Evolutionary conservation across 306 rosid species (phyloP), one percentile per base, ranked within the genome.

Genomic region (Cicer pinnatifidum): DNA sequence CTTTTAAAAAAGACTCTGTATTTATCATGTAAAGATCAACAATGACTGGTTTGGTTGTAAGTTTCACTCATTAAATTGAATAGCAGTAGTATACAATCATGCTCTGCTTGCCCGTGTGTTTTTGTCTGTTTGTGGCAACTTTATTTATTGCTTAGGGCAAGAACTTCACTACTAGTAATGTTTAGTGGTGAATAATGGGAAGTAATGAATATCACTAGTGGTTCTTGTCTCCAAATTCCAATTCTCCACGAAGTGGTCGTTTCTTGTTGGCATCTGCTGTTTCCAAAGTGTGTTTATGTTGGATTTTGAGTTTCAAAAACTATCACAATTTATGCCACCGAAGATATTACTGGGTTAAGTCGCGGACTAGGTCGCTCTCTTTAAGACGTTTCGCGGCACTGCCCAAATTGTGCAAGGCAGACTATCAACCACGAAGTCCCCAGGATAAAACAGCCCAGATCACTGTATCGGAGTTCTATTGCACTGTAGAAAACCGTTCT

Each of bases 231-330:
- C 11, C 1, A 23, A 58, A 23, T 16, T 45, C 11, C 0, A 23
- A 58, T 58, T 16, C 70, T 46, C 10, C 54, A 33, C 65, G 58
- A 54, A 48, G 16, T 57, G 75, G 71, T 69, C 69, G 78, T 73
- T 63, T 73, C 63, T 78, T 73, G 80, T 47, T 41, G 75, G 78
- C 54, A 45, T 47, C 20, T 47, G 56, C 13, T 39, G 39, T 63
- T 83, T 60, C 65, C 35, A 20, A 54, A 69, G 72, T 79, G 82
- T n/a, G n/a, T n/a, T n/a, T n/a, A n/a, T n/a, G n/a, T n/a, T n/a
- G n/a, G n/a, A n/a, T n/a, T n/a, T n/a, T n/a, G n/a, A n/a, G n/a
- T n/a, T n/a, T n/a, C n/a, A n/a, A n/a, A n/a, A n/a, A n/a, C n/a
- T n/a, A n/a, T n/a, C n/a, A n/a, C n/a, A n/a, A n/a, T n/a, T n/a